Conservation (phyloP, 2,329 filamentous ascomycete genomes). For the Phoma sp. region DNA sequence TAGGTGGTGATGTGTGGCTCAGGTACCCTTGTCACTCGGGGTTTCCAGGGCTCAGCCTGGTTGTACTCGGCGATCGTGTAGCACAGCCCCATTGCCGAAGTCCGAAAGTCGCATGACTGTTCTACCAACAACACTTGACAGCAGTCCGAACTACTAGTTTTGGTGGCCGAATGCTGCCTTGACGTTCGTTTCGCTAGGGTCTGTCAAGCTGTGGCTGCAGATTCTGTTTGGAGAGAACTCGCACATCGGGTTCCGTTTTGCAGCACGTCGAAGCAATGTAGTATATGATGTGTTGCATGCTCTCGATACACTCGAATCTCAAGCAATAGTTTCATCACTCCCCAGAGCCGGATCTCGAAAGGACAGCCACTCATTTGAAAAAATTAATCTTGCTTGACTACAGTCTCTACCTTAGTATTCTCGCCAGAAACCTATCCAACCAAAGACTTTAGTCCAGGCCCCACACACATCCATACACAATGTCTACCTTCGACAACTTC, state of each 20-base stretch:
- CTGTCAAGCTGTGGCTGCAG: constrained; percentile 8
- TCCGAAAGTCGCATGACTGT: neutral
- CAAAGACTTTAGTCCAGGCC: neutral
- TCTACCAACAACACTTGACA: neutral
- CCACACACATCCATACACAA: neutral
- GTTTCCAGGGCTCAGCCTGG: neutral
- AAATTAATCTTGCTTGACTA: neutral
- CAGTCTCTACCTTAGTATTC: constrained; percentile 10
- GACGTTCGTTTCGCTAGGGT: neutral
- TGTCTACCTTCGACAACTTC: constrained; percentile 19
- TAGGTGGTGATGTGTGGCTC: no score
- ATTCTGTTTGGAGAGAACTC: neutral
- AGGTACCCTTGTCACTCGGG: neutral
- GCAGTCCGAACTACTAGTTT: neutral
- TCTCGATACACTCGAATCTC: neutral
- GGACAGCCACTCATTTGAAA: constrained; percentile 17
- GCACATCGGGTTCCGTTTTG: constrained; percentile 6
- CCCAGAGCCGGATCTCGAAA: constrained; percentile 18
- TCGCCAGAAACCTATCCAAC: neutral
- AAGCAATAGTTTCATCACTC: constrained; percentile 17
- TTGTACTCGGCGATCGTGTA: neutral
- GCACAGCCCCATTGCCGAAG: constrained; percentile 10
- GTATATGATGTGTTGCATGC: constrained; percentile 12
- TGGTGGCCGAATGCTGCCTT: neutral
- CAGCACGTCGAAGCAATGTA: neutral